A percentile compares a stretch with the other conserved stretches of the same genome.
Conservation (phyloP, 2,329 filamentous ascomycete species). For the Cadophora malorum region DNA sequence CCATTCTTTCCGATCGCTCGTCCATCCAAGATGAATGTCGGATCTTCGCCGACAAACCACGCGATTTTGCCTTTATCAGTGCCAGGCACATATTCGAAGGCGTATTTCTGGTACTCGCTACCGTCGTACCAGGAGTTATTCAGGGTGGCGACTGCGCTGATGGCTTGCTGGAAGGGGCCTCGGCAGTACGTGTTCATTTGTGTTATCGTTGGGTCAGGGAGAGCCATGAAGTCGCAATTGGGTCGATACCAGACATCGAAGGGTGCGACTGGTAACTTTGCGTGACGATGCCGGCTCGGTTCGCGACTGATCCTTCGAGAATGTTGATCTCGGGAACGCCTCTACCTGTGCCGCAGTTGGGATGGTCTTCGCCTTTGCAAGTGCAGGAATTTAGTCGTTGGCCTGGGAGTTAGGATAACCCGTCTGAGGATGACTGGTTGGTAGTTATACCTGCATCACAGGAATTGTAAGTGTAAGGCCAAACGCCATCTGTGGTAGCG, state of each 20-base stretch:
- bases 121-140: conserved; percentile 63
- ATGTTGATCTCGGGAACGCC: conserved; percentile 75
- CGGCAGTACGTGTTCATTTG: conserved; percentile 59
- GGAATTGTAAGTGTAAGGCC: conserved; percentile 60
- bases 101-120: conserved; percentile 59
- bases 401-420: conserved; percentile 69
- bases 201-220: conserved; percentile 55
- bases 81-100: conserved; percentile 61
- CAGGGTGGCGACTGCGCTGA: conserved; percentile 59
- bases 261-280: conserved; percentile 48
- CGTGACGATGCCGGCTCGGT: conserved; percentile 47
- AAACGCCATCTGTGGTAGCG: conserved; percentile 58
- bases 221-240: conserved; percentile 58
- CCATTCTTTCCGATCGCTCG: conserved; percentile 59
- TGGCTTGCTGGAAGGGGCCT: conserved; percentile 61
- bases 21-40: conserved; percentile 58
- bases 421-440: conserved; percentile 71
- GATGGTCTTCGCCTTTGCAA: conserved; percentile 68
- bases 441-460: conserved; percentile 71
- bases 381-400: conserved; percentile 72
- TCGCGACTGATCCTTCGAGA: conserved; percentile 62
- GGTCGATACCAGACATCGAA: conserved; percentile 56
- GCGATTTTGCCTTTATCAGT: conserved; percentile 51
- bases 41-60: conserved; percentile 59
- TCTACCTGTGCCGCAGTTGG: conserved; percentile 66